Conservation (phyloP, 345 rosid species). For the Moricandia moricandioides region DNA sequence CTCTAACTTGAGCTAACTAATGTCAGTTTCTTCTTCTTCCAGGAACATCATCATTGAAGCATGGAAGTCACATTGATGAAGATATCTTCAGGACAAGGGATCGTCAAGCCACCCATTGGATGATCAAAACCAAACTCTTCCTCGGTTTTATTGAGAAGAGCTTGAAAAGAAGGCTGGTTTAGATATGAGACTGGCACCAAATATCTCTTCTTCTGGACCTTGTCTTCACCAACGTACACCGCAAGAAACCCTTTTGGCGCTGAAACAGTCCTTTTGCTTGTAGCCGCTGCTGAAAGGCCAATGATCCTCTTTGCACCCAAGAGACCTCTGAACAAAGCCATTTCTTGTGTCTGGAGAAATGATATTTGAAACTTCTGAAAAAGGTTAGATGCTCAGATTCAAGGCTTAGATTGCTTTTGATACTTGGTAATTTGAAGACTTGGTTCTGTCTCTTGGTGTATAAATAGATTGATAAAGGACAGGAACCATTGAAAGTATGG, state of each 20-base stretch:
- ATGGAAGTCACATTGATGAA: constrained; percentile 40
- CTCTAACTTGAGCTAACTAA: background rate
- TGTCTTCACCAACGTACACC: constrained; percentile 38
- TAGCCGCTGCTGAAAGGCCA: constrained; percentile 22
- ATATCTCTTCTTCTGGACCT: constrained; percentile 38
- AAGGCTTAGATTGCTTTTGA: background rate
- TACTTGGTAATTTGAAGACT: constrained; percentile 2
- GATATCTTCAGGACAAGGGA: constrained; percentile 47
- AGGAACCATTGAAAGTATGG: background rate
- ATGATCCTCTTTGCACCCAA: constrained; percentile 22
- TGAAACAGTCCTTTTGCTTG: background rate
- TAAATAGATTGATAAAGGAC: background rate
- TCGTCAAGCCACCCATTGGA: constrained; percentile 51
- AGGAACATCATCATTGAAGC: constrained; percentile 6
- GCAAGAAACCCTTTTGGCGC: constrained; percentile 44
- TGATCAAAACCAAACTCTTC: constrained; percentile 52
- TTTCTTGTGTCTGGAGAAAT: background rate
- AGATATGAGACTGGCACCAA: constrained; percentile 45
- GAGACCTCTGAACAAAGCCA: constrained; percentile 20
- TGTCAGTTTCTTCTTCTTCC: background rate
- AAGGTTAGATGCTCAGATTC: background rate
- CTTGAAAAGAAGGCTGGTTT: constrained; percentile 45
- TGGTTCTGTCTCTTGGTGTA: constrained; percentile 3
- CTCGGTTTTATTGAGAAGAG: constrained; percentile 41
- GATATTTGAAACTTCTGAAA: background rate